Evolutionary conservation across 2,329 filamentous ascomycete species (phyloP), one percentile per base, ranked within the genome.

Genomic region (Dactylellina haptotyla): DNA sequence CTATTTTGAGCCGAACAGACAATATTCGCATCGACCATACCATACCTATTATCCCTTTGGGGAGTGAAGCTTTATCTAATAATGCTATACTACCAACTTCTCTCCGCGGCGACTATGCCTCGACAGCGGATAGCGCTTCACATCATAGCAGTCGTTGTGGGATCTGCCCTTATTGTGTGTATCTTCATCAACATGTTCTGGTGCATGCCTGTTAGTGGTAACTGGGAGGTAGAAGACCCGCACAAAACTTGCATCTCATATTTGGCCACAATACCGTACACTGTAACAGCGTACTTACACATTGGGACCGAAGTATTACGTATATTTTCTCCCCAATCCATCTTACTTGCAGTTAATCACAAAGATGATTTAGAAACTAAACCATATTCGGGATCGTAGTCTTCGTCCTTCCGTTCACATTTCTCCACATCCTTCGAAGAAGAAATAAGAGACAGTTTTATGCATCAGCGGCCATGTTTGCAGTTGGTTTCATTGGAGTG

Each of bases 371-470:
- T 10, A 4, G n/a, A 10, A 10, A 28, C 20, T 20, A 20, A n/a
- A 23, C 41, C 4, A 4, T n/a, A n/a, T n/a, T n/a, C n/a, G n/a
- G n/a, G 3, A 25, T 10, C 43, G 18, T 45, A 71, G 66, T 71
- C 6, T 63, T 71, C 14, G 41, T 43, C 1, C 43, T 63, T 9
- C 66, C 66, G 0, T 64, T 71, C 25, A 50, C 58, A 4, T 64
- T 71, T 14, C 48, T 71, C 5, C 58, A 64, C n/a, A 41, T 71
- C 20, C 28, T 71, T 6, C 37, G 48, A 25, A 20, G 37, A 3
- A 56, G 46, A 14, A 71, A 64, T 30, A 71, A 41, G n/a, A 62
- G 54, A 10, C 37, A 64, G 12, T 71, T 63, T 26, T 63, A 64
- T 23, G 48, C 57, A 0, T 48, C 66, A 26, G 16, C 18, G 6